Evolutionary conservation across 2,329 filamentous ascomycete genomes (phyloP), one percentile per base, ranked within the genome.

Genomic region (Graphiopsis chlorocephala): DNA sequence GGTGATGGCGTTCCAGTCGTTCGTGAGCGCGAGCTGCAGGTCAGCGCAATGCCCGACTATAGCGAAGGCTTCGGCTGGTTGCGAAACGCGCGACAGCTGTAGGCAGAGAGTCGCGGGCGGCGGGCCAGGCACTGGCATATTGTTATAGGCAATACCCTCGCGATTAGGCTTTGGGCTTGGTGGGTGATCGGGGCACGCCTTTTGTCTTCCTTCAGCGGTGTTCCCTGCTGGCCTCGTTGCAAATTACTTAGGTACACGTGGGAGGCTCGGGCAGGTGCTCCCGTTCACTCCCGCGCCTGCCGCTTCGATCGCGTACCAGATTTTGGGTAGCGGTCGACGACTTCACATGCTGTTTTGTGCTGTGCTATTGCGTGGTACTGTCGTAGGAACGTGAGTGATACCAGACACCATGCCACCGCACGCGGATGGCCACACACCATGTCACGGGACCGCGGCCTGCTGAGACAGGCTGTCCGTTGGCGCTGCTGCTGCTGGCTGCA

Each of bases 1-100:
- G 35, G 35, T n/a, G 23, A 28, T 58, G 55, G 33, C 23, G 33
- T 45, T 45, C 38, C 38, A 45, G 38, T 45, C 38, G 38, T 38
- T 45, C 33, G 55, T 45, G 23, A 20, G 25, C 25, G 33, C 25
- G 33, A 28, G 35, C 55, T 58, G 55, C 55, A 58, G 31, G 55
- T 42, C n/a, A 58, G 55, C 31, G 25, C 55, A 42, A 58, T 58
- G 55, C 55, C 55, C 55, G 55, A 58, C 55, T 58, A 58, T 58
- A 45, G 35, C 55, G 55, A 45, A 20, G 29, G 33, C 23, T 45
- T 57, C 42, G 55, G 20, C 33, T 42, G 35, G 33, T 57, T 57
- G 25, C 55, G 26, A 58, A 58, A 58, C 53, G 31, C 50, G 50
- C 31, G 55, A 58, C 55, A 26, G 55, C 23, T 23, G 28, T 26